A percentile compares a stretch with the other conserved stretches of the same genome.
Conservation (phyloP, 805 yeast genomes). For the Metschnikowia kofuensis region DNA sequence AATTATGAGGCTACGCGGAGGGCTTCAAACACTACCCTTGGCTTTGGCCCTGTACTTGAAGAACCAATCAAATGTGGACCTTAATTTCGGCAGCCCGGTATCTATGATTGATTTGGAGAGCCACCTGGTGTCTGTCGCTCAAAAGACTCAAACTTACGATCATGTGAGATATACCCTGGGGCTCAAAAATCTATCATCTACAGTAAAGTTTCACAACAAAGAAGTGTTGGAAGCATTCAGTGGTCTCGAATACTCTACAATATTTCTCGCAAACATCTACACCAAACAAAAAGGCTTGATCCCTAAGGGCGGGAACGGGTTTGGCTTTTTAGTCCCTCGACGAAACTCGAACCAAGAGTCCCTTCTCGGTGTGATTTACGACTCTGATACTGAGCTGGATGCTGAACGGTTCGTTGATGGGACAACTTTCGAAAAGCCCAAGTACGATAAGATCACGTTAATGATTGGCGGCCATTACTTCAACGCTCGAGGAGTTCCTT, state of each 20-base stretch:
- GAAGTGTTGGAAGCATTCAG: conserved; percentile 15
- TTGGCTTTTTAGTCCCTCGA: conserved; percentile 84
- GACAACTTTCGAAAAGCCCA: conserved; percentile 16
- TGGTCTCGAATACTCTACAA: conserved; percentile 38
- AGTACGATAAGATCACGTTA: conserved; percentile 71
- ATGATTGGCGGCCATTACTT: conserved; percentile 85
- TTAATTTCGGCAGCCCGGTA: conserved; percentile 31
- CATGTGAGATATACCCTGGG: conserved; percentile 61
- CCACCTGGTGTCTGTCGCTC: conserved; percentile 10
- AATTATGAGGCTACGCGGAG: conserved; percentile 55
- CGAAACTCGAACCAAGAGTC: conserved; percentile 47
- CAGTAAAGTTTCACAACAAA: conserved; percentile 16
- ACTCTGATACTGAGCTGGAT: conserved; percentile 75
- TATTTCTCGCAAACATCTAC: conserved; percentile 70
- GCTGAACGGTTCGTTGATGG: conserved; percentile 18
- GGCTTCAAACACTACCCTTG: conserved; percentile 53
- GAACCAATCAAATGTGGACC: conserved; percentile 37
- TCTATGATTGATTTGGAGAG: conserved; percentile 18
- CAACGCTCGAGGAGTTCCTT: conserved; percentile 30
- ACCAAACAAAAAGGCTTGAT: conserved; percentile 37
- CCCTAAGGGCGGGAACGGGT: conserved; percentile 52
- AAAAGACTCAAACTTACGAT: conserved; percentile 33
- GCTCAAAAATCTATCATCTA: conserved; percentile 36
- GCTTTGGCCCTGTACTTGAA: conserved; percentile 38
- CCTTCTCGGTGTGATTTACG: conserved; percentile 84